Evolutionary conservation across 2,329 filamentous ascomycete genomes (phyloP), one percentile per base, ranked within the genome.

Genomic region (Paramyrothecium sp.): DNA sequence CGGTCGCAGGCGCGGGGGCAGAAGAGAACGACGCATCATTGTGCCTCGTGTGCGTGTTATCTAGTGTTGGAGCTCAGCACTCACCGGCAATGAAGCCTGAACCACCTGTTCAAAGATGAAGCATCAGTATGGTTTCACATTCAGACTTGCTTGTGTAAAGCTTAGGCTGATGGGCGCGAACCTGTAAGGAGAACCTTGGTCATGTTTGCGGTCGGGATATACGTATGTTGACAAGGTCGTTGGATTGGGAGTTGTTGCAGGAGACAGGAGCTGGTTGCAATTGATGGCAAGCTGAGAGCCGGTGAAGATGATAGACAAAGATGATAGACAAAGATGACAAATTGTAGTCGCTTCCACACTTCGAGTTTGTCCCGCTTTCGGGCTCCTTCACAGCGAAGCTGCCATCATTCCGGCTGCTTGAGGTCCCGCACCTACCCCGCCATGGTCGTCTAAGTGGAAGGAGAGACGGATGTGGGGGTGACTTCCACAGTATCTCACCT

Each of bases 81-180:
- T 47, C 62, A 72, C 70, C 70, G 54, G 70, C 70, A 55, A 72
- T 72, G 49, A 72, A 72, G 65, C 70, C 70, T 33, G 70, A 72
- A 44, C 70, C 70, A 60, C 70, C 70, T 72, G 49, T 48, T 47
- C 19, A 10, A 10, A 30, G 5, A 30, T 5, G 26, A 30, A 30
- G 13, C 13, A 44, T 44, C 13, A 23, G 58, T 65, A 44, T 67
- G 55, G n/a, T 23, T 50, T 13, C n/a, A 23, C 19, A n/a, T 46
- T 20, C 26, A 47, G 12, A 16, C 3, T 5, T 16, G 17, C 13
- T n/a, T 22, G 41, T 11, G 41, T 53, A 2, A 17, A 41, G 16
- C 48, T 33, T 44, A 22, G 16, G 7, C 19, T 23, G 13, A 5
- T 17, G 11, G 47, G 55, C 10, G 53, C 61, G 53, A 51, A 69